Evolutionary conservation across 805 yeast genomes (phyloP).

Genomic region (Ascoidea tarda): DNA sequence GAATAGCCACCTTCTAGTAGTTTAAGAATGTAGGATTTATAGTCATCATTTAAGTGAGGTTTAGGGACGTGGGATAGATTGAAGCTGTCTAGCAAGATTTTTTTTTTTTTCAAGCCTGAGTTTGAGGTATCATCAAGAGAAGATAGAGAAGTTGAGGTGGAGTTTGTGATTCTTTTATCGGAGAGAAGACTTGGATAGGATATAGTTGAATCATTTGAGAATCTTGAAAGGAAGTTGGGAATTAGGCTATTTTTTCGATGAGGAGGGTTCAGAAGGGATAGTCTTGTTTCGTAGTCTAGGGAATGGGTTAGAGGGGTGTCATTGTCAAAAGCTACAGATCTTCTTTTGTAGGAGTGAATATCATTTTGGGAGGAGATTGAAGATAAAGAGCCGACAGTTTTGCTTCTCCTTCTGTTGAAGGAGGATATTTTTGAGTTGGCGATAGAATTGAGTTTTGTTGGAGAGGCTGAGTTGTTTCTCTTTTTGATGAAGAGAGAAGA

Average conservation of each 20-base stretch:
- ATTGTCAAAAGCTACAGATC: not conserved
- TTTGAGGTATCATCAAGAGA: not conserved
- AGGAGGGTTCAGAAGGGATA: not conserved
- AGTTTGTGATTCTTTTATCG: not conserved
- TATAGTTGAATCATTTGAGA: not conserved
- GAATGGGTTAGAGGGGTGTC: not conserved
- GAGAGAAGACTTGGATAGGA: not conserved
- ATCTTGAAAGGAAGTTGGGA: not conserved
- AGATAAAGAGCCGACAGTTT: not conserved
- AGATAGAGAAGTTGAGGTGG: not conserved
- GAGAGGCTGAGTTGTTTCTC: not conserved
- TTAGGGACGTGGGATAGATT: conserved; percentile 1
- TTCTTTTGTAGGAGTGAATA: not conserved
- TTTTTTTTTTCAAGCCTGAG: no score
- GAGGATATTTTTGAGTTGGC: not conserved
- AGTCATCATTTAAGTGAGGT: conserved; percentile 5
- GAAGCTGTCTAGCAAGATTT: not conserved
- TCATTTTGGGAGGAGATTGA: not conserved
- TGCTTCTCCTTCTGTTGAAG: not conserved
- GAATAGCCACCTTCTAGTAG: conserved; percentile 6
- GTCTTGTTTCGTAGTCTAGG: not conserved
- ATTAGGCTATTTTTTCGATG: no score
- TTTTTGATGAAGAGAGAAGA: no score
- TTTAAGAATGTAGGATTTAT: conserved; percentile 1
- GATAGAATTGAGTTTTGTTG: no score